Evolutionary conservation across 768 basidiomycete genomes (phyloP).

Genomic region (Cyclocybe aegerita): DNA sequence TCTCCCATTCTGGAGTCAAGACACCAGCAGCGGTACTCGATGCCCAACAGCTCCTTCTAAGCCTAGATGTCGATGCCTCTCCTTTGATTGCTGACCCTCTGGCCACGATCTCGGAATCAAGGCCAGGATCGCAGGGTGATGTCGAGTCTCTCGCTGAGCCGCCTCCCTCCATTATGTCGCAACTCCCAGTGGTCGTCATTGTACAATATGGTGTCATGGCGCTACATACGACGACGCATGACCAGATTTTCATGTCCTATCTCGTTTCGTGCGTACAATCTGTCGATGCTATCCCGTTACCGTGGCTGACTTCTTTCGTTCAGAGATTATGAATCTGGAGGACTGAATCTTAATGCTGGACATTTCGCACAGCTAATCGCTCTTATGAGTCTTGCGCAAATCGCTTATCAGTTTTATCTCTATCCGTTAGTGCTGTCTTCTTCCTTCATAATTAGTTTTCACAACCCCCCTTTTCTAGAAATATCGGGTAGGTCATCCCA

Average conservation of each 20-base stretch:
- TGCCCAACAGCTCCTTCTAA: conserved; percentile 60
- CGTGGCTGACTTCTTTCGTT: conserved; percentile 5
- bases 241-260: conserved; percentile 90
- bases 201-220: conserved; percentile 89
- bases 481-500: conserved; percentile 50
- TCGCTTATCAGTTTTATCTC: conserved; percentile 87
- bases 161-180: conserved; percentile 64
- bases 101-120: conserved; percentile 53
- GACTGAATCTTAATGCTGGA: conserved; percentile 85
- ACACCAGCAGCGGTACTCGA: conserved; percentile 76
- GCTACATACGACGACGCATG: conserved; percentile 85
- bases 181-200: conserved; percentile 83
- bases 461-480: conserved; percentile 33
- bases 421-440: conserved; percentile 68
- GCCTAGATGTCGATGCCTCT: conserved; percentile 34
- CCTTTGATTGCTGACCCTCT: conserved; percentile 34
- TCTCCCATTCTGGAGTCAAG: conserved; percentile 79
- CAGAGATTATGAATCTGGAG: conserved; percentile 83
- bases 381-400: conserved; percentile 92
- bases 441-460: neutral
- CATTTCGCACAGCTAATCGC: conserved; percentile 93
- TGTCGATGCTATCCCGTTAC: neutral
- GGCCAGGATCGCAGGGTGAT: conserved; percentile 29
- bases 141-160: conserved; percentile 48
- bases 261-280: conserved; percentile 70